These are phyloP conservation scores for Blechomonas ayalai DNA, from an alignment of 208 protist species.

Conservation along the genomic window DNA sequence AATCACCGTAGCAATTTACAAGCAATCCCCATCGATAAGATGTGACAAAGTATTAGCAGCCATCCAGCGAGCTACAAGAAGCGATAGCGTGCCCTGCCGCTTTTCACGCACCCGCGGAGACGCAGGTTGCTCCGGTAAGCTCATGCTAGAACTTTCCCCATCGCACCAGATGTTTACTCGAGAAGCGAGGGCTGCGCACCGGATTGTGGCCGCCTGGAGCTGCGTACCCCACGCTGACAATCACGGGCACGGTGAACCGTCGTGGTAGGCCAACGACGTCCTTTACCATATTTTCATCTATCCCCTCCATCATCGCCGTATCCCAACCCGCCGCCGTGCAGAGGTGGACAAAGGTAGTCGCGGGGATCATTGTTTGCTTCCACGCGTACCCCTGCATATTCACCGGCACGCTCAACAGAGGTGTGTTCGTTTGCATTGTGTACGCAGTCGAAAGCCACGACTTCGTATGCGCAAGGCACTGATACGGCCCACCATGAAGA, in stretches of 20 bases:
- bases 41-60: too few relatives aligned
- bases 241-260: slow-evolving; percentile 66
- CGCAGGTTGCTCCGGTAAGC: too few relatives aligned
- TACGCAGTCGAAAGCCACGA: slow-evolving; percentile 42
- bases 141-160: slow-evolving; percentile 60
- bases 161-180: slow-evolving; percentile 32
- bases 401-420: slow-evolving; percentile 59
- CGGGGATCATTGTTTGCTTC: slow-evolving; percentile 87
- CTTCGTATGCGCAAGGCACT: slow-evolving; percentile 44
- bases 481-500: slow-evolving; percentile 52
- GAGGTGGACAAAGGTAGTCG: slow-evolving; percentile 63
- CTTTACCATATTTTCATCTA: slow-evolving; percentile 74
- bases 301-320: slow-evolving; percentile 79
- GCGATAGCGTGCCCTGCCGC: too few relatives aligned
- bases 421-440: slow-evolving; percentile 32
- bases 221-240: slow-evolving; percentile 70
- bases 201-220: slow-evolving; percentile 5
- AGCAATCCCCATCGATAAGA: too few relatives aligned
- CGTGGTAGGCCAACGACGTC: slow-evolving; percentile 51
- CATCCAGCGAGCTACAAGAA: too few relatives aligned
- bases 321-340: slow-evolving; percentile 50
- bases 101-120: too few relatives aligned
- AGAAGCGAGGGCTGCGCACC: slow-evolving; percentile 39
- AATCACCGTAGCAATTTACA: too few relatives aligned
- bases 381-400: slow-evolving; percentile 68